A percentile compares a stretch with the other conserved stretches of the same genome.
These are phyloP conservation scores for Mariannaea sp. DNA, from an alignment of 2,329 filamentous ascomycete genomes.

Conservation along the genomic window DNA sequence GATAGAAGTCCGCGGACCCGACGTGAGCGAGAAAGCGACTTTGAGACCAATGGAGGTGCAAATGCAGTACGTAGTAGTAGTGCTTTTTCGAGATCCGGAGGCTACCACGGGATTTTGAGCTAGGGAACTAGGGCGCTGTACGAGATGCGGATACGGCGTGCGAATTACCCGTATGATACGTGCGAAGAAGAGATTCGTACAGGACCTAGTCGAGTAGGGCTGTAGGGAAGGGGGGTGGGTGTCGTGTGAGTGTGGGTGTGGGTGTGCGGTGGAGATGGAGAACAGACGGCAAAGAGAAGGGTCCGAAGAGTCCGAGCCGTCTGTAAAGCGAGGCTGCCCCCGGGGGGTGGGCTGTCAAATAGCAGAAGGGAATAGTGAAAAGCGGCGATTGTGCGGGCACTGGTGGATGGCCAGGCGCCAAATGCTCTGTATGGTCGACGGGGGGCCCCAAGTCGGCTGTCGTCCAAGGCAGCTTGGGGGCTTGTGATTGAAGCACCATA, in stretches of 20 bases:
- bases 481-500: too few species aligned
- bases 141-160: background rate
- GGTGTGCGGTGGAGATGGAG: conserved; percentile 10
- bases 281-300: conserved; percentile 6
- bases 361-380: background rate
- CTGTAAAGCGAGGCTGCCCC: conserved; percentile 3
- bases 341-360: background rate
- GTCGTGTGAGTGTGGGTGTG: conserved; percentile 11
- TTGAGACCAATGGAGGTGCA: conserved; percentile 19
- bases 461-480: background rate
- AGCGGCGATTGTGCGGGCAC: background rate
- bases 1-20: conserved; percentile 30
- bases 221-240: conserved; percentile 15
- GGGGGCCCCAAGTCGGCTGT: too few species aligned
- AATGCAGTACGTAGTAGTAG: background rate
- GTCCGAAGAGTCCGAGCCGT: conserved; percentile 17
- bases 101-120: background rate
- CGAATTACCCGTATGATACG: too few species aligned
- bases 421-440: background rate
- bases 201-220: conserved; percentile 9
- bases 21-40: conserved; percentile 21
- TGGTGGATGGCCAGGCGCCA: background rate
- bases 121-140: background rate
- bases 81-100: too few species aligned
- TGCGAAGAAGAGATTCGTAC: too few species aligned